phyloP scores from a whole-genome alignment of 345 rosid genomes.

The Eucalyptus tenuipes region DNA sequence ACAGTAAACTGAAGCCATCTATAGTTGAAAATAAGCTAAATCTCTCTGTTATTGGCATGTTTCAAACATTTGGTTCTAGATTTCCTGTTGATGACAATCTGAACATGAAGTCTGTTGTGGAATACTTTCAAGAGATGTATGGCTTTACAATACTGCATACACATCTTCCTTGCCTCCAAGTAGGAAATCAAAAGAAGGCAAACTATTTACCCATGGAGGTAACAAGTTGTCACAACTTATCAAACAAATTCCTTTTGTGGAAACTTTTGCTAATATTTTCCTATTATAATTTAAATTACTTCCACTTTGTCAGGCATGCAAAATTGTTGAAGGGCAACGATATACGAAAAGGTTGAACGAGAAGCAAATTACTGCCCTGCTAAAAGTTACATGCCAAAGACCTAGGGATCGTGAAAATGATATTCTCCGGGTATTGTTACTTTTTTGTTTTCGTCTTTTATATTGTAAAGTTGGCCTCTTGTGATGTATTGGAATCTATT shows the following conservation, averaged over 20 bases:
- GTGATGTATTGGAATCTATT: not conserved
- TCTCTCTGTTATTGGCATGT: not conserved
- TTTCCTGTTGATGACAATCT: constrained; percentile 94
- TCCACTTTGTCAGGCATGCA: constrained; percentile 59
- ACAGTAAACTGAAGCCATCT: not conserved
- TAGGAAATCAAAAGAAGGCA: constrained; percentile 96
- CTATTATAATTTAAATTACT: not conserved
- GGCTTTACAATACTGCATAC: constrained; percentile 87
- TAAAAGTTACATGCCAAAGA: constrained; percentile 93
- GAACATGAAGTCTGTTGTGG: constrained; percentile 94
- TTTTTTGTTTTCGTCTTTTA: not conserved
- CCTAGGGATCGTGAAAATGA: constrained; percentile 91
- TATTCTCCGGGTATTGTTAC: constrained; percentile 44
- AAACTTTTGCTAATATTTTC: not conserved
- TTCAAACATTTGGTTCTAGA: constrained; percentile 17
- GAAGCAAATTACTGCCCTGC: constrained; percentile 83
- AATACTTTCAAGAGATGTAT: constrained; percentile 97
- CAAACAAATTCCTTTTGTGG: not conserved
- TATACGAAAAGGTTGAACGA: constrained; percentile 91
- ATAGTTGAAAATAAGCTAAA: not conserved
- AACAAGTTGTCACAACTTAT: not conserved
- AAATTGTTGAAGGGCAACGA: constrained; percentile 95
- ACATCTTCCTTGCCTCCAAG: constrained; percentile 97
- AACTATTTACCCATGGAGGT: constrained; percentile 99
- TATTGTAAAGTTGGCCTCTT: not conserved